Evolutionary conservation across 352 stramenopile genomes (phyloP).

Genomic region (Pythium volutum): DNA sequence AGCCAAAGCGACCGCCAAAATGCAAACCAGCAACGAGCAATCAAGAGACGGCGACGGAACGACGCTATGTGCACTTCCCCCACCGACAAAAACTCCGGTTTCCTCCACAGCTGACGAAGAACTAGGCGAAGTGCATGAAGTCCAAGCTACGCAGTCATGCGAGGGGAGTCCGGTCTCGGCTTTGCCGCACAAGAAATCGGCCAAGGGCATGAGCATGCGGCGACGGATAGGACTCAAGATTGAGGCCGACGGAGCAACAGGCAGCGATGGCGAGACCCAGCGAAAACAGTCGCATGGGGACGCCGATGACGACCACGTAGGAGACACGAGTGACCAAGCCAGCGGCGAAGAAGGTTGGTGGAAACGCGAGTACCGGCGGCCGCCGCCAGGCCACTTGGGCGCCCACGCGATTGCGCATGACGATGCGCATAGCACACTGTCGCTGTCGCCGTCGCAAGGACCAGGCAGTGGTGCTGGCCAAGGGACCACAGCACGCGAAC

Average conservation of each 20-base stretch:
- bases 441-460: slow-evolving; percentile 6
- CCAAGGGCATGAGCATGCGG: slow-evolving; percentile 17
- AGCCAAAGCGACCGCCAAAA: not conserved
- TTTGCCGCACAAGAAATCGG: slow-evolving; percentile 14
- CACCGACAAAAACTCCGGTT: not conserved
- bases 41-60: not conserved
- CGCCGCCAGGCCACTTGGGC: slow-evolving; percentile 28
- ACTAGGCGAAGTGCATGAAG: not conserved
- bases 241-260: slow-evolving; percentile 11
- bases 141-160: no score
- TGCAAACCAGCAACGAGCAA: slow-evolving; percentile 8
- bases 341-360: slow-evolving; percentile 24
- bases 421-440: slow-evolving; percentile 6
- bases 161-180: not conserved
- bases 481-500: not conserved
- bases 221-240: slow-evolving; percentile 26
- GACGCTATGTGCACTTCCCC: not conserved
- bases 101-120: no score
- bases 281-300: not conserved
- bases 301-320: no score
- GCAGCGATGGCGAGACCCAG: not conserved
- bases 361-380: slow-evolving; percentile 25
- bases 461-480: slow-evolving; percentile 1
- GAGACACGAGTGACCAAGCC: not conserved
- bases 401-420: slow-evolving; percentile 19